Conservation (phyloP, 2,329 filamentous ascomycete genomes). For the Camillea tinctor region DNA sequence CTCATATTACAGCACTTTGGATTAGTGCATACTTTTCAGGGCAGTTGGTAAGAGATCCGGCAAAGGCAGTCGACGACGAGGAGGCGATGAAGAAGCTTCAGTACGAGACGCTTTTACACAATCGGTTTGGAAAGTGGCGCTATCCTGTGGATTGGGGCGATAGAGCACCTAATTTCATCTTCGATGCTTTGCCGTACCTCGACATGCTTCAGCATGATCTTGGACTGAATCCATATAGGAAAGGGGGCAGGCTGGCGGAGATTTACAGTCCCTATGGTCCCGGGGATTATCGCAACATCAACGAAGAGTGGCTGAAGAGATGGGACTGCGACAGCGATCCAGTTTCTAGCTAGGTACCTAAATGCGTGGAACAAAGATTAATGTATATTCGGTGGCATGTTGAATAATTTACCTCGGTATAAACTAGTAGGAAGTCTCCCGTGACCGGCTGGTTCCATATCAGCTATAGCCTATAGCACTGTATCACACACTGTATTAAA, state of each 20-base stretch:
- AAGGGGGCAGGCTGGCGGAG: constrained; percentile 52
- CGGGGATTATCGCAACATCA: constrained; percentile 54
- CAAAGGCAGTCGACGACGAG: constrained; percentile 21
- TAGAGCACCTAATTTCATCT: constrained; percentile 67
- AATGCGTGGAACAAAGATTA: too few relatives aligned
- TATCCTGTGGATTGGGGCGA: constrained; percentile 65
- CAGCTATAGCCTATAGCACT: too few relatives aligned
- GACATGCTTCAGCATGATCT: constrained; percentile 68
- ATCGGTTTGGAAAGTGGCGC: constrained; percentile 68
- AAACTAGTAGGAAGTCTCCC: too few relatives aligned
- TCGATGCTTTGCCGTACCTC: constrained; percentile 72
- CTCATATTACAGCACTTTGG: constrained; percentile 52
- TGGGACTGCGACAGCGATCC: too few relatives aligned
- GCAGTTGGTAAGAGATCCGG: constrained; percentile 12
- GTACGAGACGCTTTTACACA: constrained; percentile 61
- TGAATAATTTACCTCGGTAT: too few relatives aligned
- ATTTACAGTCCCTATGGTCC: constrained; percentile 57
- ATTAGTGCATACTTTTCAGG: constrained; percentile 55
- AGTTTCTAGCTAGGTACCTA: too few relatives aligned
- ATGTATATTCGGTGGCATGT: too few relatives aligned
- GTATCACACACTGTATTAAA: too few relatives aligned
- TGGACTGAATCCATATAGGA: constrained; percentile 56
- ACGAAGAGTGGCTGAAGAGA: constrained; percentile 50
- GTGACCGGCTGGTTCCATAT: too few relatives aligned
- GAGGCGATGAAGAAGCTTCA: constrained; percentile 44